Evolutionary conservation across 768 basidiomycete genomes (phyloP).

Genomic region (Tulasnella sp.): DNA sequence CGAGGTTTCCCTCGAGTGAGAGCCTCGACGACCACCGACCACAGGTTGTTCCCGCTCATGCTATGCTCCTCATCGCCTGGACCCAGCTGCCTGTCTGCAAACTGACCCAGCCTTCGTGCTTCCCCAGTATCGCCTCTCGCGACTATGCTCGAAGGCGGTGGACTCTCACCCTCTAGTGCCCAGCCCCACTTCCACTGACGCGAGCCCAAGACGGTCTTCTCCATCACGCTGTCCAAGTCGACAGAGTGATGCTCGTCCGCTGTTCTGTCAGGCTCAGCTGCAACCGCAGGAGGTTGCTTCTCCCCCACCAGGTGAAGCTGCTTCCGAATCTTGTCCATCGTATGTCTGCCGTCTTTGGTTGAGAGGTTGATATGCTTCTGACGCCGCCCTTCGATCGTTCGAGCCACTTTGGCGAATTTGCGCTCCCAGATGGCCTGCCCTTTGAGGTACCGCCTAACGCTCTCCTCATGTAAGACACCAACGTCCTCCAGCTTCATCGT

Average conservation of each 20-base stretch:
- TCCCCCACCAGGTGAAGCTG: slow-evolving; percentile 17
- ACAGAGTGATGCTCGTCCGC: slow-evolving; percentile 19
- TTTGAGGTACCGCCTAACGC: slow-evolving; percentile 64
- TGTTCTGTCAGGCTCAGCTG: slow-evolving; percentile 21
- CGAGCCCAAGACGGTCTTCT: slow-evolving; percentile 32
- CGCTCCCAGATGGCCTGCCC: slow-evolving; percentile 48
- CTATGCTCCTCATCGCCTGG: slow-evolving; percentile 40
- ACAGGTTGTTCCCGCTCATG: slow-evolving; percentile 59
- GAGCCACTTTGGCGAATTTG: slow-evolving; percentile 49
- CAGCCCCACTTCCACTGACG: slow-evolving; percentile 70
- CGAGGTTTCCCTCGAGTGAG: slow-evolving; percentile 29
- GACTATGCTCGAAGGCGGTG: slow-evolving; percentile 86
- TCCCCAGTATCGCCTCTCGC: slow-evolving; percentile 34
- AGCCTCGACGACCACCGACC: slow-evolving; percentile 54
- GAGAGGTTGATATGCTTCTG: slow-evolving; percentile 51
- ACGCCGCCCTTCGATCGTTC: slow-evolving; percentile 55
- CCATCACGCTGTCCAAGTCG: not conserved
- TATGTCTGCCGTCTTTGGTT: slow-evolving; percentile 46
- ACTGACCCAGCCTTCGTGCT: slow-evolving; percentile 55
- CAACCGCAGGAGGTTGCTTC: slow-evolving; percentile 12
- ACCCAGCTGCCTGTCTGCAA: slow-evolving; percentile 55
- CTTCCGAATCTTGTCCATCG: slow-evolving; percentile 36
- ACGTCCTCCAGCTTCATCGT: slow-evolving; percentile 52
- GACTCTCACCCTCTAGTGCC: slow-evolving; percentile 73
- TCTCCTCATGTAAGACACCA: slow-evolving; percentile 63